Evolutionary conservation across 352 stramenopile species (phyloP), one percentile per base, ranked within the genome.

Genomic region (Phytophthora europaea): DNA sequence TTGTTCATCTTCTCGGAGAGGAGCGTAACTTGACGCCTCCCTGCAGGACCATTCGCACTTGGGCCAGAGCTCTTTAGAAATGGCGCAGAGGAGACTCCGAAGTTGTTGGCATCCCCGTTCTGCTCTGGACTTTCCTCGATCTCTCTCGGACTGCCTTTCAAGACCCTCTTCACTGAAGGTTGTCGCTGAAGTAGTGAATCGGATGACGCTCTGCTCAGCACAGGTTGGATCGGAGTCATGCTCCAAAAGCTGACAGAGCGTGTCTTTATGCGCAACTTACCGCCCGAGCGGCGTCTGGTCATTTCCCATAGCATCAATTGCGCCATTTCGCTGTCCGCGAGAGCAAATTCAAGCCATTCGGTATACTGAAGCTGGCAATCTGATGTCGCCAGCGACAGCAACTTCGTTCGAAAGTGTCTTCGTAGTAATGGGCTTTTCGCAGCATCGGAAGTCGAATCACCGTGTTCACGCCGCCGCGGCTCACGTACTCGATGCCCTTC

Each of bases 1-100:
- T 87, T 87, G 20, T 48, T 67, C 77, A 90, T 79, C 7, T 75
- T 78, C 26, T 70, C 76, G 3, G 81, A 83, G n/a, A 92, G 62
- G 4, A 92, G 64, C n/a, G 79, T 79, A 22, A 92, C 22, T 45
- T 62, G 68, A 20, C 52, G 66, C 16, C 47, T 34, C 7, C 55
- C 68, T 50, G 40, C 23, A 52, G 57, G 18, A 9, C 52, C 58
- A 54, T 68, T 40, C 13, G 31, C 36, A 5, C 20, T 28, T 31
- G 50, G 48, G 6, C 36, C 69, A 10, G 56, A 16, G 40, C 74
- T 79, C 45, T 59, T 78, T 20, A 78, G 53, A 72, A 73, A 75
- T 62, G 69, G 69, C 15, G 72, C 72, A 63, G 67, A 22, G 6
- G 76, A 50, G 12, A 61, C 33, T 48, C 64, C 61, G 18, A 70